phyloP scores from a whole-genome alignment of 768 basidiomycete species.

The Leucosporidium creatinivorum region DNA sequence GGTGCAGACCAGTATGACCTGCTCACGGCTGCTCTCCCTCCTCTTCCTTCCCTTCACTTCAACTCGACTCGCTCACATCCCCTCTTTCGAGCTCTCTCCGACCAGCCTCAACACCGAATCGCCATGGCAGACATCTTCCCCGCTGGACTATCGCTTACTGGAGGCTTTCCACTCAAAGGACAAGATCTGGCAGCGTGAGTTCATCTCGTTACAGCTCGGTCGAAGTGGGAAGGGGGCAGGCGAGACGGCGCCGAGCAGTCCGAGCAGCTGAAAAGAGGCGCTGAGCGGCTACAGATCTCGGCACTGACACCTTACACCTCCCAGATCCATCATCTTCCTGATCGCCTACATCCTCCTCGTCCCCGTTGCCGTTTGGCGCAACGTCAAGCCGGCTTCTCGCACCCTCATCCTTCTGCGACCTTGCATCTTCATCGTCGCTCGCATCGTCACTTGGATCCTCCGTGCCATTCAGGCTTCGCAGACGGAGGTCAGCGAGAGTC shows the following conservation, averaged over 20 bases:
- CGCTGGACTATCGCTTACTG: not conserved
- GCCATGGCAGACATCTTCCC: not conserved
- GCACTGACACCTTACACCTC: no score
- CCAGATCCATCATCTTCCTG: not conserved
- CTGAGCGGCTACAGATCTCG: no score
- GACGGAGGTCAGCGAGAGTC: not conserved
- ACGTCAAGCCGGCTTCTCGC: not conserved
- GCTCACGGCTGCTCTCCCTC: no score
- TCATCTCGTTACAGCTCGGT: no score
- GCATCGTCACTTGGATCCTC: not conserved
- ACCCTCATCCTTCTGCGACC: not conserved
- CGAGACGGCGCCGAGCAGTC: no score
- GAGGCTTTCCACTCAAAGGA: not conserved
- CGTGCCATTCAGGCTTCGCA: not conserved
- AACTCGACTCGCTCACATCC: no score
- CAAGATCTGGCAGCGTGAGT: conserved; percentile 1
- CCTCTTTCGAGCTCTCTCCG: no score
- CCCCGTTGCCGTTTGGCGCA: not conserved
- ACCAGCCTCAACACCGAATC: no score
- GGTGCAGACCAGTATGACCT: no score
- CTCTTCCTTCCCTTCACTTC: no score
- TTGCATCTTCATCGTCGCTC: not conserved
- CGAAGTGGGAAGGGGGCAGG: no score
- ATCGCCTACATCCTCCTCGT: not conserved
- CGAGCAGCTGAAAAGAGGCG: no score